A percentile compares a stretch with the other conserved stretches of the same genome.
Evolutionary conservation across 2,329 filamentous ascomycete species (phyloP).

Genomic region (Penicillium sp.): DNA sequence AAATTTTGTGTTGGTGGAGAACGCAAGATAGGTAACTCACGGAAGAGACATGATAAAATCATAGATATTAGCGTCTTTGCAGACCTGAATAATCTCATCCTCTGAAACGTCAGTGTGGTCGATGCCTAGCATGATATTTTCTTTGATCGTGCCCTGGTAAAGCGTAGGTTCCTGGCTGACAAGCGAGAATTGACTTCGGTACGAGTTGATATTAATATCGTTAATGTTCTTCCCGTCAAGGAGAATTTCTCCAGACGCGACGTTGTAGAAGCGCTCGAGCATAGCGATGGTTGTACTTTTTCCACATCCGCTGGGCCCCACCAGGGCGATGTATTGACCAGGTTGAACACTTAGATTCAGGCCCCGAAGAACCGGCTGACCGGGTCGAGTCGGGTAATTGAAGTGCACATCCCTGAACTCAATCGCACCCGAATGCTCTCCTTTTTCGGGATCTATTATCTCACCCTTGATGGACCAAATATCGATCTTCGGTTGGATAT

Average conservation of each 20-base stretch:
- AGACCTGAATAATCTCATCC: constrained; percentile 72
- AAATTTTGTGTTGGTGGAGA: neutral
- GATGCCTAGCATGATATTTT: constrained; percentile 84
- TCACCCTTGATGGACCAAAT: constrained; percentile 73
- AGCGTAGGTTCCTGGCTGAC: constrained; percentile 93
- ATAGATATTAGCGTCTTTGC: constrained; percentile 88
- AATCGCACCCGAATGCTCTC: constrained; percentile 63
- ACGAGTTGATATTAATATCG: constrained; percentile 78
- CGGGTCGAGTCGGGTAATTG: constrained; percentile 85
- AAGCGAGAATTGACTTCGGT: constrained; percentile 78
- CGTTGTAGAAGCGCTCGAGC: constrained; percentile 92
- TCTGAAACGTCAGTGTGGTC: constrained; percentile 50
- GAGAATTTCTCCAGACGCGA: constrained; percentile 73
- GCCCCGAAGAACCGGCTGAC: constrained; percentile 87
- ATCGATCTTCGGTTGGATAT: constrained; percentile 78
- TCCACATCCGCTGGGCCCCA: constrained; percentile 88
- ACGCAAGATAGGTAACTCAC: constrained; percentile 36
- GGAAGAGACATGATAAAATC: constrained; percentile 86
- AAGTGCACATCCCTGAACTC: constrained; percentile 94
- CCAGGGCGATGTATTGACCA: constrained; percentile 65
- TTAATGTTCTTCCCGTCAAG: constrained; percentile 83
- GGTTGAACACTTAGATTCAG: constrained; percentile 59
- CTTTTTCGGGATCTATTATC: constrained; percentile 55
- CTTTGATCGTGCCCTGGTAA: constrained; percentile 86
- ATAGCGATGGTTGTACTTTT: constrained; percentile 93